These are phyloP conservation scores for Ophiostoma quercus DNA, from an alignment of 2,329 filamentous ascomycete species.

Conservation along the genomic window DNA sequence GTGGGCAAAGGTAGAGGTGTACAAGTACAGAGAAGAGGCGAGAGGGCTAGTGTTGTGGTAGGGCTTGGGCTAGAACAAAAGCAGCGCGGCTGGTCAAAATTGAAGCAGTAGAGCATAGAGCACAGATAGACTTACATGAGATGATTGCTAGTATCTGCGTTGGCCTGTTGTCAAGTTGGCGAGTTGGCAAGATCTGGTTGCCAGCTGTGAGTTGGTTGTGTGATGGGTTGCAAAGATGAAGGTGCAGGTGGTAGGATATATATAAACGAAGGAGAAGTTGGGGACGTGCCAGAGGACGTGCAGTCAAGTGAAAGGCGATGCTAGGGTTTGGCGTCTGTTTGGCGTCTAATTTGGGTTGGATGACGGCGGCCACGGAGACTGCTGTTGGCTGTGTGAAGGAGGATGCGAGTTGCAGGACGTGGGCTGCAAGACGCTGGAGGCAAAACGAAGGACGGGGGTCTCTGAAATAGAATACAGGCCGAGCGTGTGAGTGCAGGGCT, in stretches of 20 bases:
- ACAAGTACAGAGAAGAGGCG: neutral
- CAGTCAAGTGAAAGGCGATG: neutral
- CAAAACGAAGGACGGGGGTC: neutral
- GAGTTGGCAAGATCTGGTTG: no score
- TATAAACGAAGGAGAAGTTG: neutral
- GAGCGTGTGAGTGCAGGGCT: neutral
- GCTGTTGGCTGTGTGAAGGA: neutral
- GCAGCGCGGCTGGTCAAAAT: neutral
- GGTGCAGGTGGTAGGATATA: neutral
- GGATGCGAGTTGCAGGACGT: no score
- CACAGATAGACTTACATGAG: neutral
- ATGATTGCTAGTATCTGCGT: neutral
- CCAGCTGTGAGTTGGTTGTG: neutral
- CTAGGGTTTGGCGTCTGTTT: constrained; percentile 5
- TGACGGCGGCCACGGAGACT: neutral
- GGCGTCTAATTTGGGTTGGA: constrained; percentile 1
- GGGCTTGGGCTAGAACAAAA: neutral
- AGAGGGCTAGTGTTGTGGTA: neutral
- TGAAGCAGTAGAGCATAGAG: neutral
- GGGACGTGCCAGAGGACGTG: neutral
- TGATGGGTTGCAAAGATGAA: neutral
- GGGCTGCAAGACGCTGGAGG: neutral
- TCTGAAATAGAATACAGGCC: neutral
- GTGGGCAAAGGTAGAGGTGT: neutral
- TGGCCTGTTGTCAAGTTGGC: no score